Evolutionary conservation across 75 land plant genomes (phyloP), one percentile per base, ranked within the genome.

Genomic region (Pinus tabuliformis): DNA sequence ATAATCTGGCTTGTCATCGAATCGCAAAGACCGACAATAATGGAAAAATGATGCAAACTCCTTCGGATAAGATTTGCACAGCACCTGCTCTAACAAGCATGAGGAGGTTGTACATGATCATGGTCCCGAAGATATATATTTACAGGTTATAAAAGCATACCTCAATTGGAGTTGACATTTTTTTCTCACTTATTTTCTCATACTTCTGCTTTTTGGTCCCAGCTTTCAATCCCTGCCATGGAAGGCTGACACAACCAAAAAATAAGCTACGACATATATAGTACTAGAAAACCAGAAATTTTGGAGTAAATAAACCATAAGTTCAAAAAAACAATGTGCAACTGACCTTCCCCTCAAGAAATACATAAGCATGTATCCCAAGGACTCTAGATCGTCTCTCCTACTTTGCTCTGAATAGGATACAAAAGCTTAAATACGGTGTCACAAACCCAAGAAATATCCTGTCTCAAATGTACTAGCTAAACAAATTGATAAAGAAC

Each of bases 171-270:
- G 87, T 86, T 3, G 86, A 83, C 87, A 85, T 82, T 70, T 86
- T 86, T 75, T 79, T 86, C 75, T 86, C 87, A 76, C 87, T 86
- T 70, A 86, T 86, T 78, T 80, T 86, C 59, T 86, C 87, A 72
- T 86, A 86, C 42, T 86, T 86, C 81, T 86, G 87, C 79, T 86
- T 86, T 75, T 86, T 86, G 56, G 87, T 86, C 26, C 87, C 87
- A 72, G 87, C 87, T 57, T 86, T 86, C 70, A 86, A 61, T 42
- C 87, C 87, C 80, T 86, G 87, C 87, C 87, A 86, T 74, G 87
- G 87, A 49, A 86, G 82, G 58, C 87, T 86, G 78, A 52, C 11
- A 42, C 52, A 68, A 39, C 49, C 72, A 65, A 74, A 30, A 79
- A 36, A 13, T 66, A 66, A 68, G 39, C 39, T 33, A 17, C 72